These are phyloP conservation scores for Lycium ferocissimum DNA, from an alignment of 257 asterid genomes.

Conservation along the genomic window DNA sequence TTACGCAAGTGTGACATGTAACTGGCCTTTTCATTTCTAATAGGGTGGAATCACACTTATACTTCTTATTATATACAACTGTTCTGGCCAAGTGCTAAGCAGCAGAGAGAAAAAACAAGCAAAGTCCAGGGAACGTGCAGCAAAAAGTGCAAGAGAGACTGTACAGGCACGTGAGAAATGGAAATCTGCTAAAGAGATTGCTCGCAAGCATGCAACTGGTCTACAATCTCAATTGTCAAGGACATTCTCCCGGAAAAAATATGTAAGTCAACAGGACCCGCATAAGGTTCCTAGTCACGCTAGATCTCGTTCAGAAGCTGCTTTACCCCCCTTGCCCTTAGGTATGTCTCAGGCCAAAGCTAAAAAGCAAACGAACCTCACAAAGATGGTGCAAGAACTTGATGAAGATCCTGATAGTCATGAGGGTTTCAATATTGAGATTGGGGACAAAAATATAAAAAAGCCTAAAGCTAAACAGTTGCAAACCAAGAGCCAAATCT, in stretches of 20 bases:
- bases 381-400: constrained; percentile 88
- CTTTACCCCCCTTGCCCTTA: constrained; percentile 66
- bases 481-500: constrained; percentile 94
- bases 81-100: constrained; percentile 89
- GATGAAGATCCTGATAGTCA: constrained; percentile 86
- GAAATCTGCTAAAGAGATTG: constrained; percentile 89
- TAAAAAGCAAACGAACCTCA: constrained; percentile 68
- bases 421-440: constrained; percentile 82
- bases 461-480: constrained; percentile 74
- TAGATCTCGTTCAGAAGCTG: constrained; percentile 74
- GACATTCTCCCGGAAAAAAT: constrained; percentile 80
- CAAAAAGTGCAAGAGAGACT: constrained; percentile 85
- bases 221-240: constrained; percentile 67
- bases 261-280: constrained; percentile 50
- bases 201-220: constrained; percentile 68
- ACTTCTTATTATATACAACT: constrained; percentile 89
- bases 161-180: constrained; percentile 86
- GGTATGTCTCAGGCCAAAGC: constrained; percentile 56
- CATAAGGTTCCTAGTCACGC: constrained; percentile 57
- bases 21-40: constrained; percentile 27
- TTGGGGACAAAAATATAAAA: constrained; percentile 85
- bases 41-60: constrained; percentile 82
- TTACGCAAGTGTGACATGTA: background rate
- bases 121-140: constrained; percentile 95
- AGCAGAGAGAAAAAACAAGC: constrained; percentile 81